A percentile compares a stretch with the other conserved stretches of the same genome.
phyloP scores from a whole-genome alignment of 176 grass and related monocot species.

The Oryza australiensis region DNA sequence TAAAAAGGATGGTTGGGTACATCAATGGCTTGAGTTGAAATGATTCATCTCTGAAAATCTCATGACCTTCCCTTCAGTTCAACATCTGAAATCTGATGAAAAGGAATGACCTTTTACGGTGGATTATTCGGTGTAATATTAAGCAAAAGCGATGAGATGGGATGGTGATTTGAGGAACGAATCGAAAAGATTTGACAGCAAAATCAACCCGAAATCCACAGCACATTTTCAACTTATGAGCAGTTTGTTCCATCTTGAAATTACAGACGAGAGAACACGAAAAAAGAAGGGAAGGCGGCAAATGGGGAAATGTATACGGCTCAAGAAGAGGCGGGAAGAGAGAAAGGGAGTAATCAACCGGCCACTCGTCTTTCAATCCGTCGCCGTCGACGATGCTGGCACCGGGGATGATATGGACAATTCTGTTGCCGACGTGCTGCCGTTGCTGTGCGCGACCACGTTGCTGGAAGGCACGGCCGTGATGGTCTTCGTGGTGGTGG shows the following conservation, averaged over 20 bases:
- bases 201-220: constrained; percentile 29
- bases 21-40: neutral
- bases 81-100: neutral
- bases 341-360: neutral
- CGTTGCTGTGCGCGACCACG: constrained; percentile 6
- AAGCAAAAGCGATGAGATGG: neutral
- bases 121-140: neutral
- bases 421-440: constrained; percentile 31
- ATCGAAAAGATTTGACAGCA: neutral
- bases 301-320: constrained; percentile 22
- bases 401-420: constrained; percentile 41
- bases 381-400: neutral
- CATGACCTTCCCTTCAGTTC: no score
- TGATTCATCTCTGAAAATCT: neutral
- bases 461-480: constrained; percentile 30
- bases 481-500: constrained; percentile 62
- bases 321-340: neutral
- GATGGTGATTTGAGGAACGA: neutral
- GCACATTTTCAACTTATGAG: constrained; percentile 34
- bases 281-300: neutral
- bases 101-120: no score
- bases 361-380: neutral
- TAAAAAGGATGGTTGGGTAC: neutral
- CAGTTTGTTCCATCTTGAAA: constrained; percentile 29
- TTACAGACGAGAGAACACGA: neutral